Evolutionary conservation across 2,329 filamentous ascomycete species (phyloP), one percentile per base, ranked within the genome.

Genomic region (Ophiostoma sp.): DNA sequence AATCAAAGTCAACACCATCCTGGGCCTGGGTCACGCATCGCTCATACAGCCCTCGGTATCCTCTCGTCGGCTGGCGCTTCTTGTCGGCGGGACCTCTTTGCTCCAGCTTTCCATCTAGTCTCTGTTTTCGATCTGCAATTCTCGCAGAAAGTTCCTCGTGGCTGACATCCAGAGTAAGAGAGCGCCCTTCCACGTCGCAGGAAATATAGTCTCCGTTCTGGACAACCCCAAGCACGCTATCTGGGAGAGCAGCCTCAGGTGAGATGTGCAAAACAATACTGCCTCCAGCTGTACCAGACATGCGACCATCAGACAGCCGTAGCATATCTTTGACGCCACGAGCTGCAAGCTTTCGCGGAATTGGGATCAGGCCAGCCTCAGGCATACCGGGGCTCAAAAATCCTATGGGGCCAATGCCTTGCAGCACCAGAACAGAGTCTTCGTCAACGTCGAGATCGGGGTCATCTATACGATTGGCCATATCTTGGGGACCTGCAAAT

Each of bases 231-330:
- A 97, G 86, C 0, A 93, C 91, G 0, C 91, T 93, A 13, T 86
- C 88, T 0, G 91, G 91, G 39, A 85, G 79, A 0, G 91, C 92
- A 0, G 93, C 92, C 79, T 97, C 94, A 0, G 94, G 94, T 2
- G 89, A 89, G 6, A 97, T 89, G 75, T 97, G 94, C 6, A 95
- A 87, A 0, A 95, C 92, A 73, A 97, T 94, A 70, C 95, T 97
- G 0, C 94, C 94, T 66, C 96, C 93, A 1, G 87, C 90, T 0
- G 93, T 95, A 4, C 94, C 94, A 33, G 87, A 90, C 82, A 97
- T 97, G 39, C 94, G 81, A 0, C 94, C 94, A 76, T 97, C 94
- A 0, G 93, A 96, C 41, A 97, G 85, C 1, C 96, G 83, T 3
- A 95, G 87, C 78, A 97, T 89, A 72, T 97, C 95, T 17, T 82